Evolutionary conservation across 139 green algal species (phyloP), one percentile per base, ranked within the genome.

Genomic region (Chlorella vulgaris): DNA sequence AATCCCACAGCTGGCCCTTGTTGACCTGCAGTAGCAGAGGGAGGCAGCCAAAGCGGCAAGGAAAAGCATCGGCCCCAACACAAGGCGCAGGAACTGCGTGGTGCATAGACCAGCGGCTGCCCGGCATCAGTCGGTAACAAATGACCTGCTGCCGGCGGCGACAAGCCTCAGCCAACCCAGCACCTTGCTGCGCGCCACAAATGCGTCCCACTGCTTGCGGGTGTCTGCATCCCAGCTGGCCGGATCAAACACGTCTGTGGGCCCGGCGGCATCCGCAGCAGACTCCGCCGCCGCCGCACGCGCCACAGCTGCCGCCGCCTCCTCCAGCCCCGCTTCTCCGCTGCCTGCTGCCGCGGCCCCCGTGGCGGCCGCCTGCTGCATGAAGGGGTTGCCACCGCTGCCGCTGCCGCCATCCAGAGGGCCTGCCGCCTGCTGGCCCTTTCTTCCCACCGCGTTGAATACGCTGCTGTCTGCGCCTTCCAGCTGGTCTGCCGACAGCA

Each of bases 111-210:
- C n/a, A n/a, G n/a, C n/a, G n/a, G n/a, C n/a, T n/a, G n/a, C n/a
- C n/a, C n/a, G n/a, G n/a, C n/a, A n/a, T n/a, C n/a, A n/a, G n/a
- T n/a, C n/a, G n/a, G n/a, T n/a, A n/a, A n/a, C n/a, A n/a, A n/a
- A n/a, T n/a, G 26, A 4, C 22, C 26, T 18, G 22, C 29, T 36
- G 60, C 60, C 36, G 62, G 4, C n/a, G 26, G 62, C 62, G 18
- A 69, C 29, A 10, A 38, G 18, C 55, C 3, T 6, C 67, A 38
- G 26, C 8, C 7, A 36, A 3, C 21, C 66, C 47, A n/a, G 40
- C 71, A 87, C 75, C 76, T 80, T 83, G 39, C 71, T 83, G 55
- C 58, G 36, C 61, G 53, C 53, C 7, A 87, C 83, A 70, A 87
- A 87, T 3, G 76, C 35, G 8, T 84, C 69, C 83, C 83, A 87